Conservation (phyloP, 2,329 filamentous ascomycete species). For the Blumeria graminis region DNA sequence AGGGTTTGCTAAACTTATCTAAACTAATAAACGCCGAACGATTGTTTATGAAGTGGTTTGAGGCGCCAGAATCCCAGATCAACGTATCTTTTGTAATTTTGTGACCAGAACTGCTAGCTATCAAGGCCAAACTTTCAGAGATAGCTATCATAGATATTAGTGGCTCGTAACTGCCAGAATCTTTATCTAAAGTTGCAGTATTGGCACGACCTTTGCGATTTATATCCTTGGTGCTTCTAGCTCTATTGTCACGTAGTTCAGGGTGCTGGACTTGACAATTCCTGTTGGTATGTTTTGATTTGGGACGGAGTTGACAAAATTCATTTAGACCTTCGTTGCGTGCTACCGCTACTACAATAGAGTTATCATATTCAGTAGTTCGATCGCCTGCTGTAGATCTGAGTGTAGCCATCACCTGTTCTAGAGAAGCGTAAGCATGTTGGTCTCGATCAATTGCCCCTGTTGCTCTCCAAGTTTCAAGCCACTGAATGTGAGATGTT, state of each 20-base stretch:
- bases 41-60: slow-evolving; percentile 1
- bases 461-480: neutral
- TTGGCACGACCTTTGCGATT: neutral
- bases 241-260: no score
- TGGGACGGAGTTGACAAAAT: no score
- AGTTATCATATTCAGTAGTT: neutral
- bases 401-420: neutral
- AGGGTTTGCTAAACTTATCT: neutral
- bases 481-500: neutral
- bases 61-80: neutral
- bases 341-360: neutral
- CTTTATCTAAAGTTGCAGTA: no score
- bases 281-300: no score
- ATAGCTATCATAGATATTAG: no score
- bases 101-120: neutral
- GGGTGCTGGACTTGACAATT: no score
- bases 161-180: neutral
- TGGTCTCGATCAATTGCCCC: neutral
- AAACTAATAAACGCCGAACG: neutral
- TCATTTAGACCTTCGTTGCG: neutral
- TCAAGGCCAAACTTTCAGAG: neutral
- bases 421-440: neutral
- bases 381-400: neutral
- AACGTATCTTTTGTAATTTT: neutral
- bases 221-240: no score